Percentiles rank a stretch among this genome's conserved stretches.
These are phyloP conservation scores for Cryphonectria radicalis DNA, from an alignment of 2,329 filamentous ascomycete species.

Conservation along the genomic window DNA sequence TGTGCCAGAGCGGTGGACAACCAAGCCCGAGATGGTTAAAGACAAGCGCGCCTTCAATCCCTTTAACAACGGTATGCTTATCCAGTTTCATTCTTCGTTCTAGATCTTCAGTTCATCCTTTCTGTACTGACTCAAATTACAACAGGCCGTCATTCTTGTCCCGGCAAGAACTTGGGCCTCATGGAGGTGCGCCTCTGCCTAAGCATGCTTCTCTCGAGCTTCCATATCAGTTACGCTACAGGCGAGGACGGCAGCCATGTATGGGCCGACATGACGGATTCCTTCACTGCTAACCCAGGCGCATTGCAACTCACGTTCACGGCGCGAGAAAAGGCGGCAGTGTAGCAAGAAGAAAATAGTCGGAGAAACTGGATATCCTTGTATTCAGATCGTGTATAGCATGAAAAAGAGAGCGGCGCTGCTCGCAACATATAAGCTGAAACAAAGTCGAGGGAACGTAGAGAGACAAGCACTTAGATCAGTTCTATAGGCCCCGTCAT, in stretches of 20 bases:
- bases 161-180: neutral
- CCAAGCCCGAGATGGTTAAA: neutral
- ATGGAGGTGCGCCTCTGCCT: neutral
- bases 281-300: neutral
- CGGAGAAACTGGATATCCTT: neutral
- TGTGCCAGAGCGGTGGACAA: neutral
- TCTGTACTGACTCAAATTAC: neutral
- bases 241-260: neutral
- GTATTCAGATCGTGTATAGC: too few species aligned
- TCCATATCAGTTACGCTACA: neutral
- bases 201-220: neutral
- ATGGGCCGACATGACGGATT: neutral
- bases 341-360: neutral
- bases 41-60: constrained; percentile 1
- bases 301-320: neutral
- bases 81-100: too few species aligned
- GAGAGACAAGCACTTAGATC: too few species aligned
- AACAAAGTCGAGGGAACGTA: too few species aligned
- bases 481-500: too few species aligned
- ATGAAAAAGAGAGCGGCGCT: too few species aligned
- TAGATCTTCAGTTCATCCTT: neutral
- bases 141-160: neutral
- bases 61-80: neutral
- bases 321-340: neutral
- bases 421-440: too few species aligned